Percentiles rank a stretch among this genome's conserved stretches.
phyloP scores from a whole-genome alignment of 345 rosid genomes.

The Salix koriyanagi region DNA sequence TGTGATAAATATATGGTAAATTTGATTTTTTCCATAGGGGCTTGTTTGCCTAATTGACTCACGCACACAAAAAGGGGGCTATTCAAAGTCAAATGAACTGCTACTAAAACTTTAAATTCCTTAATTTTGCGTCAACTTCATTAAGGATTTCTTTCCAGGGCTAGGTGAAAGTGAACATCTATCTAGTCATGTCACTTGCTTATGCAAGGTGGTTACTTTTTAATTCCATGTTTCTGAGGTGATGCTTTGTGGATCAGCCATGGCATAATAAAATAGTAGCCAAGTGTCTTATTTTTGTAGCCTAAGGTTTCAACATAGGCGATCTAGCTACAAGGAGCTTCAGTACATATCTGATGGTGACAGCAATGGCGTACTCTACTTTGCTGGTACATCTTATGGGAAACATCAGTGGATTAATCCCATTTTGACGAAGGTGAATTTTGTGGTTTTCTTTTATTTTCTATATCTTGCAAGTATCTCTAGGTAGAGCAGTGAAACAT shows the following conservation, averaged over 20 bases:
- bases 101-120: not conserved
- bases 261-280: not conserved
- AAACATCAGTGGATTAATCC: slow-evolving; percentile 98
- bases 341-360: slow-evolving; percentile 98
- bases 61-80: not conserved
- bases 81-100: not conserved
- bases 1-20: not conserved
- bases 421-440: slow-evolving; percentile 68
- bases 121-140: not conserved
- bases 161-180: not conserved
- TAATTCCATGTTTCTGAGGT: not conserved
- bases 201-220: not conserved
- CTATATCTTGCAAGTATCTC: not conserved
- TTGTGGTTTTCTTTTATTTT: not conserved
- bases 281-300: slow-evolving; percentile 23
- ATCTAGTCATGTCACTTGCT: not conserved
- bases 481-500: not conserved
- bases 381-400: slow-evolving; percentile 84
- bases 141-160: not conserved
- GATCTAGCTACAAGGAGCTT: slow-evolving; percentile 90
- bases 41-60: not conserved
- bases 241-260: not conserved
- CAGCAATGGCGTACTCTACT: slow-evolving; percentile 87
- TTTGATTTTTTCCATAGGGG: not conserved
- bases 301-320: slow-evolving; percentile 68